These are phyloP conservation scores for Petunia hybrid DNA, from an alignment of 305 asterid species.

Conservation along the genomic window DNA sequence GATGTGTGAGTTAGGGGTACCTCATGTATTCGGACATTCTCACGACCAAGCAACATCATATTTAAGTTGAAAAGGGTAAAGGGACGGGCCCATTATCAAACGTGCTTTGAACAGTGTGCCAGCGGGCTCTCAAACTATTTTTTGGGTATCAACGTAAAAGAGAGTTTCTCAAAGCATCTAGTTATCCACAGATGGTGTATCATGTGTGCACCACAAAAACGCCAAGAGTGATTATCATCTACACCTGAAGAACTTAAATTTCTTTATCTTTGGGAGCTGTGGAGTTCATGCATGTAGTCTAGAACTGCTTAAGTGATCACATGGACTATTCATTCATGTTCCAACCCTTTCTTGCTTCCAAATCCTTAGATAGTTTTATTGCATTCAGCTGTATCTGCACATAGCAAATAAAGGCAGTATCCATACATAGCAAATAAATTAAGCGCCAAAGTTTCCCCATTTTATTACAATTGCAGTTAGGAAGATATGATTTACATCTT, in stretches of 20 bases:
- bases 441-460: neutral
- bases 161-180: neutral
- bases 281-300: neutral
- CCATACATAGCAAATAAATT: slow-evolving; percentile 1
- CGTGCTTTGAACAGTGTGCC: neutral
- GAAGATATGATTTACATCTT: slow-evolving; percentile 3
- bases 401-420: slow-evolving; percentile 7
- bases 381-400: slow-evolving; percentile 17
- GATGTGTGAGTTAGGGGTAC: neutral
- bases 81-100: neutral
- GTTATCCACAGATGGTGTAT: neutral
- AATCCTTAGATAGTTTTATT: neutral
- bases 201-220: neutral
- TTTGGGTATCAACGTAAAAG: neutral
- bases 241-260: neutral
- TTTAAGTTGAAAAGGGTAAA: slow-evolving; percentile 25
- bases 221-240: neutral
- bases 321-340: slow-evolving; percentile 14
- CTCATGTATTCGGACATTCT: neutral
- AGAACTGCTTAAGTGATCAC: slow-evolving; percentile 16
- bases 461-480: neutral
- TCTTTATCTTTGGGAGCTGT: neutral
- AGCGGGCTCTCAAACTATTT: neutral
- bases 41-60: neutral
- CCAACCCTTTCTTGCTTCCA: neutral